Evolutionary conservation across 495 filamentous ascomycete species (phyloP), one percentile per base, ranked within the genome.

Genomic region (Aspergillus mulundensis): DNA sequence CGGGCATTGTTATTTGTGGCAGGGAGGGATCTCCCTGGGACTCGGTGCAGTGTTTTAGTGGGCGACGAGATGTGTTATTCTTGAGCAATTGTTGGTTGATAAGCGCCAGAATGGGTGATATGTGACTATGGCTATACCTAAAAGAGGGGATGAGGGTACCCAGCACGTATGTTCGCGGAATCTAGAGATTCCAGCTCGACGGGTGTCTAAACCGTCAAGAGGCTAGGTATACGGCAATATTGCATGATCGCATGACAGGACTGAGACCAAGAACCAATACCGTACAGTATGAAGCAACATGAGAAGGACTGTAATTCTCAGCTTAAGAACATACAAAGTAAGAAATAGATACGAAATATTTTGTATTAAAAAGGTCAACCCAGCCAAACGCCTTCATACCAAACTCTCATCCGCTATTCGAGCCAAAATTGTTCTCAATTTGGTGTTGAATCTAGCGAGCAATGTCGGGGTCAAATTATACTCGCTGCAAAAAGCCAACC

Each of bases 371-470:
- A 54, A 50, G 48, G 24, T 54, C 57, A 55, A 53, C 57, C 56
- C 39, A 54, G 45, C 25, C 53, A 44, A 62, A 62, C 60, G 60
- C 63, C 63, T 60, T 61, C 58, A 58, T 34, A 42, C 34, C 14
- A 20, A 58, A 57, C 60, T 58, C 51, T 23, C 41, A 45, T 42
- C 49, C 25, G 38, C n/a, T 28, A 41, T 34, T 21, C 23, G 50
- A 41, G 51, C 23, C 20, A 57, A 21, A 20, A 38, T 18, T 41
- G 21, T 15, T 28, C 8, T 44, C 21, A 23, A n/a, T 46, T 7
- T 46, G 3, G 43, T 15, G 12, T 16, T 28, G 21, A n/a, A 18
- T 16, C 21, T 28, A 40, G 20, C 20, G 34, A 50, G 48, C 15
- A 25, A 21, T 21, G 4, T 15, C 14, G 14, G 5, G 4, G 38